A percentile compares a stretch with the other conserved stretches of the same genome.
Evolutionary conservation across 495 filamentous ascomycete genomes (phyloP).

Genomic region (Tuber umbilicatum): DNA sequence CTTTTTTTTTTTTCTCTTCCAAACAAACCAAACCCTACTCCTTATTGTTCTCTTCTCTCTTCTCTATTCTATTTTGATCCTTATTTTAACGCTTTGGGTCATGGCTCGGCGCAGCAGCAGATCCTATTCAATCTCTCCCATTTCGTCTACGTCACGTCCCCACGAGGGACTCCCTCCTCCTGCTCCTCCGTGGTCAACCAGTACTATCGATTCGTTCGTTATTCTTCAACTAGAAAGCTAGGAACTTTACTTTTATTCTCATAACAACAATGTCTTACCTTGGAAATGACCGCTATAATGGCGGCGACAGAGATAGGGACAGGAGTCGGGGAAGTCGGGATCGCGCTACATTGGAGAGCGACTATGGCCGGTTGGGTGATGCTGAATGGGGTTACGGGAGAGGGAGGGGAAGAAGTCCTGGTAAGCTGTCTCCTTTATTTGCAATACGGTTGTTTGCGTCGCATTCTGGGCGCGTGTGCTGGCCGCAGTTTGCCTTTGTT

Average conservation of each 20-base stretch:
- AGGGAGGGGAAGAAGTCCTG: constrained; percentile 40
- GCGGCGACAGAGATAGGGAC: constrained; percentile 36
- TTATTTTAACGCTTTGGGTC: constrained; percentile 42
- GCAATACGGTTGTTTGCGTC: not conserved
- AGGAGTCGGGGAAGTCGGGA: constrained; percentile 39
- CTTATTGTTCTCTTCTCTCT: constrained; percentile 23
- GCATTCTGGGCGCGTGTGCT: not conserved
- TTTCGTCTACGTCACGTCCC: constrained; percentile 21
- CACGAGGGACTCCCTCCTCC: not conserved
- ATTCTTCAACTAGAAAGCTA: constrained; percentile 11
- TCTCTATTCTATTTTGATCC: constrained; percentile 34
- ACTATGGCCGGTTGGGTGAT: constrained; percentile 35
- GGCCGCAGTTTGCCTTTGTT: constrained; percentile 4
- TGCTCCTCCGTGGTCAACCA: constrained; percentile 1
- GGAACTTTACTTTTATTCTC: not conserved
- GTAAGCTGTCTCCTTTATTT: constrained; percentile 17
- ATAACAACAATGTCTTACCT: constrained; percentile 30
- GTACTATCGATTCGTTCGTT: constrained; percentile 6
- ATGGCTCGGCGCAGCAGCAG: constrained; percentile 39
- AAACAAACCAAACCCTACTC: constrained; percentile 8
- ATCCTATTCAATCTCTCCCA: constrained; percentile 21
- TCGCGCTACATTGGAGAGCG: constrained; percentile 32
- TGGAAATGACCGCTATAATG: constrained; percentile 35
- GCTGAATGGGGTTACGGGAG: constrained; percentile 37
- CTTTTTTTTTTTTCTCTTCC: constrained; percentile 23